Percentiles rank a stretch among this genome's conserved stretches.
phyloP scores from a whole-genome alignment of 441 rosid genomes.

The Eutrema salsugineum region DNA sequence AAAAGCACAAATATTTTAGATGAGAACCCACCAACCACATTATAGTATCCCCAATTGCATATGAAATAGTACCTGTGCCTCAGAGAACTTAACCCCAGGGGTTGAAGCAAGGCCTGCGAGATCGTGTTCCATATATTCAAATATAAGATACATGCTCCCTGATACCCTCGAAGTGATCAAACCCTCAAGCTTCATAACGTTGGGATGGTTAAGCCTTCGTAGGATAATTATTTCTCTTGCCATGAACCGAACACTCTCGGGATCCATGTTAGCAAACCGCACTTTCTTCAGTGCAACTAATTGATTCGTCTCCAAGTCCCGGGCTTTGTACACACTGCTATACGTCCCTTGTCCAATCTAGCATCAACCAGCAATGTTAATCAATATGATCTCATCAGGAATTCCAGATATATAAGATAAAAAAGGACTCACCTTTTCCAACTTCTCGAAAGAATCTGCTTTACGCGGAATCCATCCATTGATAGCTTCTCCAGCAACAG shows the following conservation, averaged over 20 bases:
- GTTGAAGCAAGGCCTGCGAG: slow-evolving; percentile 53
- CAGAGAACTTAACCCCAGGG: slow-evolving; percentile 54
- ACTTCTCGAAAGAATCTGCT: slow-evolving; percentile 86
- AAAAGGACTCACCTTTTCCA: slow-evolving; percentile 69
- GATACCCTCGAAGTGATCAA: slow-evolving; percentile 60
- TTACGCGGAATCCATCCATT: slow-evolving; percentile 89
- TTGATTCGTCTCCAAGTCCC: slow-evolving; percentile 53
- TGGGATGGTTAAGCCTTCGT: slow-evolving; percentile 63
- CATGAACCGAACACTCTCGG: slow-evolving; percentile 67
- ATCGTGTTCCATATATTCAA: slow-evolving; percentile 72
- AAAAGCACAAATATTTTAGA: background rate
- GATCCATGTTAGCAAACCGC: slow-evolving; percentile 60
- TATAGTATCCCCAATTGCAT: background rate
- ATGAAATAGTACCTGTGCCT: slow-evolving; percentile 40
- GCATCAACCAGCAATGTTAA: slow-evolving; percentile 27
- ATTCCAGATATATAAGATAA: background rate
- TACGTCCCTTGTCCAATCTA: slow-evolving; percentile 77
- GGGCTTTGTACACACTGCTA: slow-evolving; percentile 61
- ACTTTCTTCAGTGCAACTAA: slow-evolving; percentile 66
- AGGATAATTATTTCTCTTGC: slow-evolving; percentile 61
- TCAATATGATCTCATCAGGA: background rate
- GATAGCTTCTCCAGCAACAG: slow-evolving; percentile 94
- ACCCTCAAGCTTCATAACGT: slow-evolving; percentile 65
- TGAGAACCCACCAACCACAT: background rate
- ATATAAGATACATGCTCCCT: slow-evolving; percentile 59